Percentiles rank a stretch among this genome's conserved stretches.
Conservation (phyloP, 2,329 filamentous ascomycete genomes). For the Fusarium nurragi region DNA sequence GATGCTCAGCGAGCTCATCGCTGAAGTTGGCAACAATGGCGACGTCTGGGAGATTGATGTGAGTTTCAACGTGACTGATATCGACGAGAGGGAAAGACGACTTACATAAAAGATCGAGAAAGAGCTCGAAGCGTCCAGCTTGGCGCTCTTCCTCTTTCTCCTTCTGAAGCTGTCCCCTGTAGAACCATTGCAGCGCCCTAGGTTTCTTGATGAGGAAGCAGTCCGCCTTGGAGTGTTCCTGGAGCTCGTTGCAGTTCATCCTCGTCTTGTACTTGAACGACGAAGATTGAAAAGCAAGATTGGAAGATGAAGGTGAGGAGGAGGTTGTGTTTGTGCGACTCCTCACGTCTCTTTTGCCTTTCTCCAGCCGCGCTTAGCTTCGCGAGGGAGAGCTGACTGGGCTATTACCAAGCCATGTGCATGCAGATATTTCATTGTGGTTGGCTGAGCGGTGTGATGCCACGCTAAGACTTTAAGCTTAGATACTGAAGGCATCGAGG, state of each 20-base stretch:
- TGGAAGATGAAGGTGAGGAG: neutral
- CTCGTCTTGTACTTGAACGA: constrained; percentile 44
- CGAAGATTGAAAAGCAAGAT: neutral
- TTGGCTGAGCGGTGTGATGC: constrained; percentile 1
- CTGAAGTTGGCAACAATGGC: constrained; percentile 62
- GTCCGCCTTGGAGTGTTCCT: constrained; percentile 44
- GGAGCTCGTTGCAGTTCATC: constrained; percentile 53
- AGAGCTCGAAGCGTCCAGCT: constrained; percentile 59
- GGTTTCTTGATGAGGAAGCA: constrained; percentile 51
- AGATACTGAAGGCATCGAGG: neutral
- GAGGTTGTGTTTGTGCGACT: constrained; percentile 2
- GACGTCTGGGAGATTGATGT: constrained; percentile 46
- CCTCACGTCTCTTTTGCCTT: constrained; percentile 3
- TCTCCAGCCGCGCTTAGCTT: constrained; percentile 16
- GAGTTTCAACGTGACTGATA: neutral
- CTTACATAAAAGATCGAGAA: constrained; percentile 59
- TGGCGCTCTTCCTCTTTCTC: constrained; percentile 56
- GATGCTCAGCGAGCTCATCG: constrained; percentile 57
- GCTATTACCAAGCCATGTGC: constrained; percentile 35
- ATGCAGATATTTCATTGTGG: constrained; percentile 15
- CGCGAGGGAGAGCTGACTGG: constrained; percentile 34
- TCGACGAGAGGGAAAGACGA: neutral
- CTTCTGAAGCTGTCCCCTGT: constrained; percentile 54
- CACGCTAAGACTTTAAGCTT: neutral
- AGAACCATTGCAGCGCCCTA: constrained; percentile 57